phyloP scores from a whole-genome alignment of 129 eudicot species.

The Saposhnikovia divaricata region DNA sequence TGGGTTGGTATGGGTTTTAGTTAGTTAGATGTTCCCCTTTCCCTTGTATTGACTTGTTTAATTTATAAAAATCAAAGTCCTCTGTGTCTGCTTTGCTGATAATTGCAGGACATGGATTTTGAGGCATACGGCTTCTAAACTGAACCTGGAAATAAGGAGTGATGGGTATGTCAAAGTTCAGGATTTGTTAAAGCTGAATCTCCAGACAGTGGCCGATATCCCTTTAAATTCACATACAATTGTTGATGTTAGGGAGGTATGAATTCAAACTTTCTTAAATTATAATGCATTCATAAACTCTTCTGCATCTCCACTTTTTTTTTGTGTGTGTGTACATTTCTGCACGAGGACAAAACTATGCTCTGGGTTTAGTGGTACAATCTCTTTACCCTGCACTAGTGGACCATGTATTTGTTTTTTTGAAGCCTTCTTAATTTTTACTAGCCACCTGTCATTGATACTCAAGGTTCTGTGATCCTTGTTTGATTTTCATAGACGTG shows the following conservation, averaged over 20 bases:
- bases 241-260: slow-evolving; percentile 79
- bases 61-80: not conserved
- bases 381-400: too few relatives aligned
- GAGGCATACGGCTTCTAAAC: slow-evolving; percentile 78
- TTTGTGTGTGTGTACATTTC: too few relatives aligned
- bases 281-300: too few relatives aligned
- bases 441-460: not conserved
- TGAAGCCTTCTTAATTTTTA: not conserved
- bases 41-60: not conserved
- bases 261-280: not conserved
- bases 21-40: not conserved
- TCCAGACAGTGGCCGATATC: slow-evolving; percentile 68
- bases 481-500: not conserved
- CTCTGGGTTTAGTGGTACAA: too few relatives aligned
- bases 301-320: too few relatives aligned
- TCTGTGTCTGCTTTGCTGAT: slow-evolving; percentile 1
- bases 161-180: slow-evolving; percentile 90
- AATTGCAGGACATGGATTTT: slow-evolving; percentile 65
- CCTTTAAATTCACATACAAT: slow-evolving; percentile 61
- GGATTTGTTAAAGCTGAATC: slow-evolving; percentile 62
- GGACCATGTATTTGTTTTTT: too few relatives aligned
- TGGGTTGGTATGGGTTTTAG: not conserved
- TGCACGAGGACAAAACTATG: too few relatives aligned
- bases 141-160: slow-evolving; percentile 64
- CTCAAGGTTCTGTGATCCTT: not conserved